Evolutionary conservation across 2,329 filamentous ascomycete species (phyloP).

Genomic region (Colletotrichum ledebouriae): DNA sequence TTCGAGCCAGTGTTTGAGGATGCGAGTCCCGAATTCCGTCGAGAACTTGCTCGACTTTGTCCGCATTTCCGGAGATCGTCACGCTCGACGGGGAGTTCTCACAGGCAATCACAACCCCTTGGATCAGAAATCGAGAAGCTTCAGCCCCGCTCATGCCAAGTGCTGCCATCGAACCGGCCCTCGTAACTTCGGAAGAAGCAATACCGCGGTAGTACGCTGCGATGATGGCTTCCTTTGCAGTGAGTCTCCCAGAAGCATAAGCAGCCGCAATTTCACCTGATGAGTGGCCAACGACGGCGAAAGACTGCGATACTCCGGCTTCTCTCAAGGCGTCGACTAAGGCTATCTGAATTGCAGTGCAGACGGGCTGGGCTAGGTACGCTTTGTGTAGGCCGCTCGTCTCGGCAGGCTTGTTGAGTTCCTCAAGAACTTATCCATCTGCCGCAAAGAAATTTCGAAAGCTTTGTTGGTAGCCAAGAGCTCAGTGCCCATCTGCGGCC

Average conservation of each 20-base stretch:
- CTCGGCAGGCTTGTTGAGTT: conserved; percentile 1
- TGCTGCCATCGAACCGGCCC: conserved; percentile 22
- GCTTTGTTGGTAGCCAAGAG: conserved; percentile 39
- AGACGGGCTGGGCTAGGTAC: conserved; percentile 45
- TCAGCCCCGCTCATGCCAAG: conserved; percentile 11
- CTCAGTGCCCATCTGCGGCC: conserved; percentile 49
- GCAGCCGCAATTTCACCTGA: conserved; percentile 61
- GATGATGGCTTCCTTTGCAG: conserved; percentile 52
- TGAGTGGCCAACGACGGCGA: conserved; percentile 57
- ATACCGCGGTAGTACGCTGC: conserved; percentile 47
- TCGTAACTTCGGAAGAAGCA: conserved; percentile 31
- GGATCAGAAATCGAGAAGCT: background rate
- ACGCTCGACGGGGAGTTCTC: conserved; percentile 21
- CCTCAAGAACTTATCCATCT: conserved; percentile 41
- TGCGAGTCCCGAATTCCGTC: conserved; percentile 35
- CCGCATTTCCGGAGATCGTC: conserved; percentile 22
- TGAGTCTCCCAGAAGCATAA: conserved; percentile 55
- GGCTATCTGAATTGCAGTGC: conserved; percentile 56
- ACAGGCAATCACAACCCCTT: conserved; percentile 23
- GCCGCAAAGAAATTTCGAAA: conserved; percentile 27
- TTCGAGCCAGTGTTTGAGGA: background rate
- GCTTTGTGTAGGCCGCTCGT: conserved; percentile 24
- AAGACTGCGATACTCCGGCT: conserved; percentile 48
- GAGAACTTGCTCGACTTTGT: conserved; percentile 22
- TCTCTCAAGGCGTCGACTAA: conserved; percentile 54